Conservation (phyloP, 192 early-diverging fungal genomes). For the Dissophora globulifera region DNA sequence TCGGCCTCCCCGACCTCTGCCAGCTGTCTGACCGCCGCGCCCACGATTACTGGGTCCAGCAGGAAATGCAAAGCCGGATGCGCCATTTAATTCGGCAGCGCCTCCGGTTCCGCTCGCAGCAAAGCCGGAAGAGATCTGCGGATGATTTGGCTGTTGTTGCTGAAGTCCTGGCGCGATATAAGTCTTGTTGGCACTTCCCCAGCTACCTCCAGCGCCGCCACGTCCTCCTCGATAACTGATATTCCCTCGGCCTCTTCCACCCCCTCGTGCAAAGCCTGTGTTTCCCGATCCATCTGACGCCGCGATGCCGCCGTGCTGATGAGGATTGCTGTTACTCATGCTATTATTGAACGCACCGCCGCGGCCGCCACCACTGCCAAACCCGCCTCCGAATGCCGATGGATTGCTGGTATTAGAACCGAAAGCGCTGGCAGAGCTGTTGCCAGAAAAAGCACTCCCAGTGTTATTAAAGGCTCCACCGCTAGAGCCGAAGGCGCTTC, state of each 20-base stretch:
- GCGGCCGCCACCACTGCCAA: not conserved
- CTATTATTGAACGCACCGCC: not conserved
- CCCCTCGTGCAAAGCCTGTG: not conserved
- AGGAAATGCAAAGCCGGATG: slow-evolving; percentile 1
- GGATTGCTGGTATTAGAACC: no score
- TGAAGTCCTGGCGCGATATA: slow-evolving; percentile 28
- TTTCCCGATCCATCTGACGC: slow-evolving; percentile 1
- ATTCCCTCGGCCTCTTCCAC: slow-evolving; percentile 26
- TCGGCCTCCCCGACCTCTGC: slow-evolving; percentile 7
- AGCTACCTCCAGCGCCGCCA: slow-evolving; percentile 4
- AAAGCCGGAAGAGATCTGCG: not conserved
- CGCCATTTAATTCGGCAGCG: not conserved
- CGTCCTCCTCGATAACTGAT: slow-evolving; percentile 24
- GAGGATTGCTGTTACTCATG: not conserved
- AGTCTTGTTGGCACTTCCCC: slow-evolving; percentile 33
- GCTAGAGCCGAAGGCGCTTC: not conserved
- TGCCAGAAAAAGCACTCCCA: not conserved
- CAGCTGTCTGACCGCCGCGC: not conserved
- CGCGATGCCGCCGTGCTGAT: not conserved
- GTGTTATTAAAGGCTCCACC: not conserved
- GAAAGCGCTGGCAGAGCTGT: not conserved
- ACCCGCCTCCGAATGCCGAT: no score
- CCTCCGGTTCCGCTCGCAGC: not conserved
- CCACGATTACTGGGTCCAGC: slow-evolving; percentile 12
- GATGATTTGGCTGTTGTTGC: slow-evolving; percentile 1